Conservation (phyloP, 768 basidiomycete species). For the Mycena galopus region DNA sequence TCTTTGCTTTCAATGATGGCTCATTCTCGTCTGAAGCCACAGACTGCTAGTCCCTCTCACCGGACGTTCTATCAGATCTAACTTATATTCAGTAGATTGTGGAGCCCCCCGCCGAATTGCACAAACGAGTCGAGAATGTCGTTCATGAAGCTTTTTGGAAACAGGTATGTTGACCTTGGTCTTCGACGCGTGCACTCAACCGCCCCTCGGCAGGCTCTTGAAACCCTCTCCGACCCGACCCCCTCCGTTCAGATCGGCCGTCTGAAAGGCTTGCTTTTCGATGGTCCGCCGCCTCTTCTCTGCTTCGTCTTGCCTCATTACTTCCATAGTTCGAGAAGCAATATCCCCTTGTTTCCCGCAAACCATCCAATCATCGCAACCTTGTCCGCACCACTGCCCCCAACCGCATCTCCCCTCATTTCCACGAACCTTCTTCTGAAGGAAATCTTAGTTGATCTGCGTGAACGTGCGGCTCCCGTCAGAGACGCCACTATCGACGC, state of each 20-base stretch:
- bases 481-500: slow-evolving; percentile 69
- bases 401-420: slow-evolving; percentile 76
- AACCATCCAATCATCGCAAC: slow-evolving; percentile 62
- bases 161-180: slow-evolving; percentile 60
- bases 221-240: slow-evolving; percentile 66
- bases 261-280: slow-evolving; percentile 51
- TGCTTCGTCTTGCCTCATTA: slow-evolving; percentile 62
- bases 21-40: slow-evolving; percentile 43
- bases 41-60: not conserved
- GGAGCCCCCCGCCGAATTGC: slow-evolving; percentile 38
- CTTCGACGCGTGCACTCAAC: not conserved
- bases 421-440: slow-evolving; percentile 67
- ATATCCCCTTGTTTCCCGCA: slow-evolving; percentile 69
- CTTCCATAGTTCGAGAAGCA: slow-evolving; percentile 53
- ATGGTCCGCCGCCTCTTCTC: slow-evolving; percentile 17
- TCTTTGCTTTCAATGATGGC: slow-evolving; percentile 75
- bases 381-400: slow-evolving; percentile 71
- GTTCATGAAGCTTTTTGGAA: slow-evolving; percentile 82
- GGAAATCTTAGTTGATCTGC: slow-evolving; percentile 65
- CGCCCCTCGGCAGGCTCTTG: slow-evolving; percentile 58
- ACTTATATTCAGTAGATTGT: not conserved
- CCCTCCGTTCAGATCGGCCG: slow-evolving; percentile 73
- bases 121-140: slow-evolving; percentile 62
- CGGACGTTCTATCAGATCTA: not conserved
- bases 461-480: slow-evolving; percentile 75